Evolutionary conservation across 2,329 filamentous ascomycete genomes (phyloP).

Genomic region (Xylaria hypoxylon): DNA sequence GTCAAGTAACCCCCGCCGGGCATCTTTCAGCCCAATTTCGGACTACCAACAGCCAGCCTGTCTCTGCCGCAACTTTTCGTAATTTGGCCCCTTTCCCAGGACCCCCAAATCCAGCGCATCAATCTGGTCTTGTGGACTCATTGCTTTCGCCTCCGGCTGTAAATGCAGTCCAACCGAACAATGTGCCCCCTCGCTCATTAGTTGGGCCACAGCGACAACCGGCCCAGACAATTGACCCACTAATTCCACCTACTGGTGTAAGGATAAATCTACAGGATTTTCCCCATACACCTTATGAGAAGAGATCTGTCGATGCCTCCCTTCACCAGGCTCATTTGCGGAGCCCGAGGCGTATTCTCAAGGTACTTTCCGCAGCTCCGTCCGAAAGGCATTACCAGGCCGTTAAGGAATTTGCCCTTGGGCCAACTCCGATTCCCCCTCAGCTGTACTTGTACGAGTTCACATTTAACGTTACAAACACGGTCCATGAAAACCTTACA

Average conservation of each 20-base stretch:
- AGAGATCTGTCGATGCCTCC: conserved; percentile 56
- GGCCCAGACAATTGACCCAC: conserved; percentile 28
- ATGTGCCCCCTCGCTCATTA: conserved; percentile 10
- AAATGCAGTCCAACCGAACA: conserved; percentile 23
- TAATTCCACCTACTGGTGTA: conserved; percentile 42
- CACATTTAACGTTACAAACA: conserved; percentile 59
- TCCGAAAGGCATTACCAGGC: conserved; percentile 66
- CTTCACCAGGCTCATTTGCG: conserved; percentile 61
- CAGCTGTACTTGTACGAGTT: conserved; percentile 57
- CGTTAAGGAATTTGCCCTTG: conserved; percentile 62
- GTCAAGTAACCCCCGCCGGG: neutral
- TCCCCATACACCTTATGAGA: conserved; percentile 57
- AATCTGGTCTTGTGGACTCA: conserved; percentile 2
- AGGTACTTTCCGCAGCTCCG: conserved; percentile 25
- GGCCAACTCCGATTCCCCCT: conserved; percentile 57
- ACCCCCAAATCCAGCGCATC: neutral
- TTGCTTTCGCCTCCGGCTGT: conserved; percentile 9
- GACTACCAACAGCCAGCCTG: conserved; percentile 10
- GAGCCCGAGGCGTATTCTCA: conserved; percentile 60
- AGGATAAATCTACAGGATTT: conserved; percentile 52
- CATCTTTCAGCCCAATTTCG: conserved; percentile 29
- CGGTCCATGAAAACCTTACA: conserved; percentile 54
- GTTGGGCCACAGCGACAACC: conserved; percentile 15
- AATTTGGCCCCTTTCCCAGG: neutral
- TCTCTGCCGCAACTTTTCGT: conserved; percentile 1